Evolutionary conservation across 2,329 filamentous ascomycete genomes (phyloP), one percentile per base, ranked within the genome.

Genomic region (Aspergillus proliferans): DNA sequence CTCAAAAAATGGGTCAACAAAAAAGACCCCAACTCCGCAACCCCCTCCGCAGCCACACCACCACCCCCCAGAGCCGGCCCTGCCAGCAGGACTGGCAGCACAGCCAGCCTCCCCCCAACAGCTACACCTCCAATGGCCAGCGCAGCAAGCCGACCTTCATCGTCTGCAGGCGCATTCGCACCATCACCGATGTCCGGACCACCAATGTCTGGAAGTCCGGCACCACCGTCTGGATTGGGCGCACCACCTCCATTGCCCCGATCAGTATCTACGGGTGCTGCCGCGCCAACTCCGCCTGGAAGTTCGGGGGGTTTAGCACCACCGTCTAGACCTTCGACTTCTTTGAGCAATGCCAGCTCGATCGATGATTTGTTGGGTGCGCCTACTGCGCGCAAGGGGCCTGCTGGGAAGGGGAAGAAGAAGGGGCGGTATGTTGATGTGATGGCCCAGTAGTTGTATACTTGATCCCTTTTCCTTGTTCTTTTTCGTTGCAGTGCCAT

Each of bases 1-100:
- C 80, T 95, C 46, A 94, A 95, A 75, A 90, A 93, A 66, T 98
- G 94, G 94, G 79, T 98, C 66, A 97, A 98, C 75, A 96, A 96
- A 76, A 96, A 95, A 66, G 82, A 83, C 9, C 85, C 85, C 10
- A 74, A 74, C 12, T 79, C 81, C 6, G 84, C 86, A 47, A 80
- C 76, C 21, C 70, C 73, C n/a, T 65, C 74, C 22, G 72, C 74
- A 43, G 83, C 84, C 1, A 84, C 90, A 0, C 87, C 92, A 1
- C 91, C 93, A 1, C 91, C 90, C 4, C 91, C 91, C 0, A 83
- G 75, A 5, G 72, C 74, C 3, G 72, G 68, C 48, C 76, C 72
- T 53, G 76, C 68, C 49, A 73, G 71, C 50, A 65, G 77, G 56
- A 73, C 79, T 47, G 75, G 78, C 6, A 84, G 82, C 49, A 68